Percentiles rank a stretch among this genome's conserved stretches.
These are phyloP conservation scores for Platismatia glauca DNA, from an alignment of 495 filamentous ascomycete species.

Conservation along the genomic window DNA sequence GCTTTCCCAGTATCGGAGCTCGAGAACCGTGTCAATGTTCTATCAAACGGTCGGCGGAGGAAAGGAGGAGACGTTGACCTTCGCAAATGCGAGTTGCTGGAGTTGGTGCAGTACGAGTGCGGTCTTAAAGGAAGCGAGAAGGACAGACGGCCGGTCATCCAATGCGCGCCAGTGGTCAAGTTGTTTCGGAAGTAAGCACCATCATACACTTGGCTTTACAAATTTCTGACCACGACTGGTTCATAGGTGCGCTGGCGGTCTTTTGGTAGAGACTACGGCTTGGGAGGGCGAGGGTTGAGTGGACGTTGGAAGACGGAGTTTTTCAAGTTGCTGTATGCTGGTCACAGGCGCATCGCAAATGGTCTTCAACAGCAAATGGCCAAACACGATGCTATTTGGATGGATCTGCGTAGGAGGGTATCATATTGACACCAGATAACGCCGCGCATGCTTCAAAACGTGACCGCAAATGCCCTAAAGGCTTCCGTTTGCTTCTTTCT, in stretches of 20 bases:
- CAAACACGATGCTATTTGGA: not conserved
- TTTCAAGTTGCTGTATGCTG: not conserved
- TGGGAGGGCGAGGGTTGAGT: conserved; percentile 46
- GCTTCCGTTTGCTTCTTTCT: conserved; percentile 2
- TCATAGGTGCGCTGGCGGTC: conserved; percentile 60
- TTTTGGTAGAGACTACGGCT: conserved; percentile 74
- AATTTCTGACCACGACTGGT: conserved; percentile 5
- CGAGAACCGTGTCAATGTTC: conserved; percentile 39
- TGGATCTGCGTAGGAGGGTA: conserved; percentile 14
- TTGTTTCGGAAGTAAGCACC: conserved; percentile 65
- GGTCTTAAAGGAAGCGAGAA: conserved; percentile 48
- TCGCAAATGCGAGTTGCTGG: conserved; percentile 59
- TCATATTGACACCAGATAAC: conserved; percentile 18
- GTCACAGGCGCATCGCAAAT: not conserved
- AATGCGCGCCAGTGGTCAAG: conserved; percentile 66
- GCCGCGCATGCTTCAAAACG: conserved; percentile 15
- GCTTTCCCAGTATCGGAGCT: conserved; percentile 48
- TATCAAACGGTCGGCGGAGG: conserved; percentile 36
- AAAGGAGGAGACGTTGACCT: conserved; percentile 51
- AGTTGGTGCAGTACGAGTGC: conserved; percentile 79
- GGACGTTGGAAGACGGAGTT: not conserved
- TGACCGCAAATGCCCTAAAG: not conserved
- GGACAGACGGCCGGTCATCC: conserved; percentile 42
- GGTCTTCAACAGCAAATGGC: not conserved
- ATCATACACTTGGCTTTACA: not conserved